These are phyloP conservation scores for Tetraselmis chui DNA, from an alignment of 139 green algal genomes.

Conservation along the genomic window DNA sequence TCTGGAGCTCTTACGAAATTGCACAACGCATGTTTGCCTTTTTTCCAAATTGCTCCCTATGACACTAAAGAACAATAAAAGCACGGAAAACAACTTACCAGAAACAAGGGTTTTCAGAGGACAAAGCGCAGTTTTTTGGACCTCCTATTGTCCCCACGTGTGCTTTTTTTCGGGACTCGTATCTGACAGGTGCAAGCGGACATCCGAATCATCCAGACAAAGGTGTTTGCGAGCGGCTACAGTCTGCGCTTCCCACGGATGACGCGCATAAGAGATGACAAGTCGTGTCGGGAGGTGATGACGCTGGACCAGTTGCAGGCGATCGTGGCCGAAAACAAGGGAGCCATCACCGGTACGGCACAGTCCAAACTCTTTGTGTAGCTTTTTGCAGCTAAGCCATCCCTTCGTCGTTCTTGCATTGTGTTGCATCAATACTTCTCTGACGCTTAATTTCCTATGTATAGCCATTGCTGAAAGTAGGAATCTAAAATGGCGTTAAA, in stretches of 20 bases:
- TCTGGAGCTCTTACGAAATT: too few species aligned
- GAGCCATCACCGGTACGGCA: slow-evolving; percentile 3
- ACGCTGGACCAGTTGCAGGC: slow-evolving; percentile 25
- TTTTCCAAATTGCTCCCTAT: too few species aligned
- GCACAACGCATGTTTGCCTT: too few species aligned
- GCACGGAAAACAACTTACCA: neutral
- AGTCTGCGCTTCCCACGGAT: slow-evolving; percentile 65
- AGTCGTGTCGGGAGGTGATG: slow-evolving; percentile 29
- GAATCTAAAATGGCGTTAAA: too few species aligned
- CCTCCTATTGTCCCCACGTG: neutral
- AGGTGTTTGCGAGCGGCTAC: slow-evolving; percentile 37
- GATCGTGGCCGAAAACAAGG: slow-evolving; percentile 23
- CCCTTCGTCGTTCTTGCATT: neutral
- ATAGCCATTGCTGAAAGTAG: too few species aligned
- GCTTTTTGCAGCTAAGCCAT: neutral
- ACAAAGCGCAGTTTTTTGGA: too few species aligned
- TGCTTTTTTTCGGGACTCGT: neutral
- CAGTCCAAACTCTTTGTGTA: neutral
- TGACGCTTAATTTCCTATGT: neutral
- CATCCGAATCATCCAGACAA: slow-evolving; percentile 49
- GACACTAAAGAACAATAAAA: too few species aligned
- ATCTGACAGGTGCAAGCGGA: slow-evolving; percentile 48
- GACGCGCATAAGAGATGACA: slow-evolving; percentile 35
- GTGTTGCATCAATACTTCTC: neutral
- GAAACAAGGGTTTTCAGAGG: neutral